Evolutionary conservation across 163 green algal genomes (phyloP).

Genomic region (Prototheca wickerhamii): DNA sequence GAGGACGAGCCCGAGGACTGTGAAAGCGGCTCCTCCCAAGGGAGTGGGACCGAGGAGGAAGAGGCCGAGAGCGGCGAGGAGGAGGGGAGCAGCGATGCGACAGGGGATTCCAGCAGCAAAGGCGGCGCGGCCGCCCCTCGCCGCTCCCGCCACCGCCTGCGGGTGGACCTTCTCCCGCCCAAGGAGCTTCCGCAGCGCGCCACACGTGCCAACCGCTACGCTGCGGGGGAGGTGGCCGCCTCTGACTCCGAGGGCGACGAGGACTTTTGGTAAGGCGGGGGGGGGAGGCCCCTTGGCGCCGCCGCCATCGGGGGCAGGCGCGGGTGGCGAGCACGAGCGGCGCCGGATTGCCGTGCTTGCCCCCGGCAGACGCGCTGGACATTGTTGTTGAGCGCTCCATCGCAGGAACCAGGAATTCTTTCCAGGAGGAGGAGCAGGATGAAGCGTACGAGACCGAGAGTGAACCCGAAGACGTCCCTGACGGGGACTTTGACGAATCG

Average conservation of each 20-base stretch:
- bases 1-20: no score
- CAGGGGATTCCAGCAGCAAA: neutral
- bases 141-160: slow-evolving; percentile 1
- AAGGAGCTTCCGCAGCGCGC: slow-evolving; percentile 29
- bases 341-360: neutral
- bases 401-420: slow-evolving; percentile 81
- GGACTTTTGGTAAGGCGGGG: slow-evolving; percentile 34
- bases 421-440: slow-evolving; percentile 61
- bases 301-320: no score
- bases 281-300: no score
- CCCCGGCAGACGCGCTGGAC: neutral
- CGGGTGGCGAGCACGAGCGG: no score
- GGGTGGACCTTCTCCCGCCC: slow-evolving; percentile 11
- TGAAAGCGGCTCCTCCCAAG: no score
- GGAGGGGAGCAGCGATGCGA: slow-evolving; percentile 3
- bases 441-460: slow-evolving; percentile 61
- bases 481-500: slow-evolving; percentile 70
- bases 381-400: neutral
- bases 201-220: slow-evolving; percentile 36
- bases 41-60: slow-evolving; percentile 14
- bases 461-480: slow-evolving; percentile 56
- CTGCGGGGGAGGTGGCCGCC: slow-evolving; percentile 5
- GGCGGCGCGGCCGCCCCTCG: no score
- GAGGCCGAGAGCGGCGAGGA: slow-evolving; percentile 5
- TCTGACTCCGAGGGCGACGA: slow-evolving; percentile 31